Evolutionary conservation across 352 stramenopile species (phyloP).

Genomic region (Phytophthora pistaciae): DNA sequence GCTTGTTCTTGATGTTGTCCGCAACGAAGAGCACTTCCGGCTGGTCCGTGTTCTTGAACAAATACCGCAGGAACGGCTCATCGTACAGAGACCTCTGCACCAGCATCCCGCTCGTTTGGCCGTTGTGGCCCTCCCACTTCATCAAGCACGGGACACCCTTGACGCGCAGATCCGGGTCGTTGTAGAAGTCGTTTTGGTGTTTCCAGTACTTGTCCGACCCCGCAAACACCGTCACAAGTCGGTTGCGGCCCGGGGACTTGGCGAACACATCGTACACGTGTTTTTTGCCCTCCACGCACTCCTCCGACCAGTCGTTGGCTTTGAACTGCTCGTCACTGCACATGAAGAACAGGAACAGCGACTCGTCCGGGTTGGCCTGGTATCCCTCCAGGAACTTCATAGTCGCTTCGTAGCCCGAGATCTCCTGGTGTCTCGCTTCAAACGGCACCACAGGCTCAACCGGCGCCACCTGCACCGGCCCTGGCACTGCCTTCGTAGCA

Average conservation of each 20-base stretch:
- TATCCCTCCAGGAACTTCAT: conserved; percentile 67
- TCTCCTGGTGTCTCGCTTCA: conserved; percentile 45
- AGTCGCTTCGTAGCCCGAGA: conserved; percentile 56
- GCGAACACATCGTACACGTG: conserved; percentile 69
- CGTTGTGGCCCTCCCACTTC: conserved; percentile 45
- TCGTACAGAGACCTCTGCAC: conserved; percentile 48
- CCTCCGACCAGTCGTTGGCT: conserved; percentile 57
- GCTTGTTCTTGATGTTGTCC: conserved; percentile 38
- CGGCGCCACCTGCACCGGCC: neutral
- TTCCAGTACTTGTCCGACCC: conserved; percentile 56
- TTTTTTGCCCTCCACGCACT: conserved; percentile 55
- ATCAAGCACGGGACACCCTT: conserved; percentile 53
- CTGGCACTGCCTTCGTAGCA: conserved; percentile 6
- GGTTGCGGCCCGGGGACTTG: conserved; percentile 58
- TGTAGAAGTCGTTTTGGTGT: conserved; percentile 52
- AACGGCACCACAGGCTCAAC: conserved; percentile 24
- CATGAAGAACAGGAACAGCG: conserved; percentile 74
- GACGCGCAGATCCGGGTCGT: conserved; percentile 50
- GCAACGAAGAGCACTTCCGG: conserved; percentile 32
- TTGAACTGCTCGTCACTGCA: conserved; percentile 72
- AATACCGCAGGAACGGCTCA: conserved; percentile 54
- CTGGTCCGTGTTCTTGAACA: conserved; percentile 50
- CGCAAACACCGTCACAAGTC: conserved; percentile 68
- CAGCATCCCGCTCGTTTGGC: conserved; percentile 50
- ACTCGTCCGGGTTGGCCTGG: conserved; percentile 42